Conservation (phyloP, 139 green algal species). For the Coelastrella sp. region DNA sequence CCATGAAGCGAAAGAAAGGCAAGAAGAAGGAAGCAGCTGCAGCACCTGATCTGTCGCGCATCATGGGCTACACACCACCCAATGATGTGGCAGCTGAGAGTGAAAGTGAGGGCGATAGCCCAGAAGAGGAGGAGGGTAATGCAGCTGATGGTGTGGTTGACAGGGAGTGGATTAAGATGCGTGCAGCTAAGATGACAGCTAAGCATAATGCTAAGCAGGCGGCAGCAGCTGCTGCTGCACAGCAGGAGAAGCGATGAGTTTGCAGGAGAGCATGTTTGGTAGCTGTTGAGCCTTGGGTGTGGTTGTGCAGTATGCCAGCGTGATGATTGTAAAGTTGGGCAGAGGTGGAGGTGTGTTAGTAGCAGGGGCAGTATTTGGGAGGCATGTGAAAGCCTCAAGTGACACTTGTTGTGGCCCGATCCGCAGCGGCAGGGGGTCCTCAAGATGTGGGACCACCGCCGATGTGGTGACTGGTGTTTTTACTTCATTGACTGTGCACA, state of each 20-base stretch:
- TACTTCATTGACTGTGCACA: too few relatives aligned
- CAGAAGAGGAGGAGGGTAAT: conserved; percentile 11
- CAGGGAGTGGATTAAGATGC: conserved; percentile 68
- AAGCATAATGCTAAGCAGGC: conserved; percentile 41
- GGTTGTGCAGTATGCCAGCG: too few relatives aligned
- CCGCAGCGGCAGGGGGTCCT: too few relatives aligned
- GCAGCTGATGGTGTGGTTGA: conserved; percentile 62
- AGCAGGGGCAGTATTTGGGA: too few relatives aligned
- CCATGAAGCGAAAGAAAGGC: conserved; percentile 78
- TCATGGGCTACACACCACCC: conserved; percentile 73
- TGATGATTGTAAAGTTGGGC: too few relatives aligned
- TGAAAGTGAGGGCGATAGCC: conserved; percentile 7
- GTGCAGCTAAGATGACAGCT: conserved; percentile 59
- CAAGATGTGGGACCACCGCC: too few relatives aligned
- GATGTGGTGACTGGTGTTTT: too few relatives aligned
- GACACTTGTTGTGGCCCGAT: too few relatives aligned
- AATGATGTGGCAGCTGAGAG: conserved; percentile 47
- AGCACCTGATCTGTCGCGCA: conserved; percentile 69
- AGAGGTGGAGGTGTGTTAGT: too few relatives aligned
- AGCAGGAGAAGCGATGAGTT: background rate
- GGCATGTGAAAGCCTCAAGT: too few relatives aligned
- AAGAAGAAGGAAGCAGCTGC: conserved; percentile 73
- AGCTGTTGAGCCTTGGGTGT: too few relatives aligned
- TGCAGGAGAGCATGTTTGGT: too few relatives aligned
- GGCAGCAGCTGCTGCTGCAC: conserved; percentile 40